Evolutionary conservation across 306 rosid species (phyloP), one percentile per base, ranked within the genome.

Genomic region (Medicago ruthenica): DNA sequence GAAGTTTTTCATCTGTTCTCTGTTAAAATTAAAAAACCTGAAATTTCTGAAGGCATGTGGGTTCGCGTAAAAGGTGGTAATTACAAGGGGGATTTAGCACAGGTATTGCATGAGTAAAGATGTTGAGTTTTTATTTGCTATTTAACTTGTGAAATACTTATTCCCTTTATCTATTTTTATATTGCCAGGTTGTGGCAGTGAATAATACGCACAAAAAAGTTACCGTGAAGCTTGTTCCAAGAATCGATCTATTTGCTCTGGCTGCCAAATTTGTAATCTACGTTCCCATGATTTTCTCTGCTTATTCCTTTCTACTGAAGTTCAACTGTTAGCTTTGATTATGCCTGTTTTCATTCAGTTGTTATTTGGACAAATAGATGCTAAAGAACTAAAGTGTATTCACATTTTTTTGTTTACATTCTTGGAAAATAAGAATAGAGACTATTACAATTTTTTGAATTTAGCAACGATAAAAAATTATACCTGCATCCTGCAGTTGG

Each of bases 41-140:
- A 85, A 76, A 79, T 95, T 77, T 69, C 91, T 54, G 89, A 42
- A 44, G 99, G 97, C 22, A 88, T 69, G 74, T 92, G 97, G 99
- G 91, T 86, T 70, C 98, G 98, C 55, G 84, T 95, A 77, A 95
- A 92, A 87, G 88, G 45, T 87, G 99, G 99, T 69, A 85, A 80
- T 65, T 95, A 95, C 84, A 95, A 92, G 85, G 99, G 99, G 39
- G 99, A 95, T 81, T 83, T 95, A 73, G 96, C 93, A 51, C 97
- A 90, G 98, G 98, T 92, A 84, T 20, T 54, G 78, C 81, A 64
- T 44, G 40, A 74, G 53, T 54, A 45, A 37, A n/a, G 17, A 79
- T 57, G 48, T 63, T 57, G 34, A 68, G 55, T 76, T 48, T 61
- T 53, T n/a, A 8, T 54, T 53, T 74, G 20, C 75, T 53, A n/a